Percentiles rank a stretch among this genome's conserved stretches.
Conservation (phyloP, 1,284 basidiomycete species). For the Volvariella volvacea region DNA sequence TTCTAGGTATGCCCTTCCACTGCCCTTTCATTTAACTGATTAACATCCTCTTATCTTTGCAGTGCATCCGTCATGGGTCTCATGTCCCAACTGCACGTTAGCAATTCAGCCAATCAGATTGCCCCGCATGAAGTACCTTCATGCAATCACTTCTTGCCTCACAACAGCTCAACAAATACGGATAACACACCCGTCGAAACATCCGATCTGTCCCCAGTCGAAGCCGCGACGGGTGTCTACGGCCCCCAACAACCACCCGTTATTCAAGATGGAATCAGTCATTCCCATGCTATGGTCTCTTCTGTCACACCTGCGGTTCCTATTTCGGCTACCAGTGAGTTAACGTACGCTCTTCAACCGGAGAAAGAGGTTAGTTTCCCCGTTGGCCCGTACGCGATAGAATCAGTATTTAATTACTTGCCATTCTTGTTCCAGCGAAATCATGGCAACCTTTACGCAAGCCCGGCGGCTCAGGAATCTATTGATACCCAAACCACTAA, state of each 20-base stretch:
- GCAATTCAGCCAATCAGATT: too few species aligned
- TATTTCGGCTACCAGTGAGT: conserved; percentile 37
- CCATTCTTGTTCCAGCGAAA: not conserved
- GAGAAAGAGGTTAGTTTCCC: conserved; percentile 25
- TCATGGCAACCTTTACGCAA: not conserved
- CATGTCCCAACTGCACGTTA: too few species aligned
- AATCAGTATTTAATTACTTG: not conserved
- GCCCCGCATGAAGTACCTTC: too few species aligned
- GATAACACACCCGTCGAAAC: too few species aligned
- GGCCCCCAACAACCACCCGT: not conserved
- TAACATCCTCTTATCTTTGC: conserved; percentile 5
- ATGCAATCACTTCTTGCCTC: too few species aligned
- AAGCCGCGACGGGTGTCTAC: not conserved
- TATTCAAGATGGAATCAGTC: not conserved
- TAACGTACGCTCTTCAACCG: conserved; percentile 36
- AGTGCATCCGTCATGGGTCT: not conserved
- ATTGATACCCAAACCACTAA: not conserved
- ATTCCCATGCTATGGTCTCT: conserved; percentile 8
- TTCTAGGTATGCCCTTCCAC: conserved; percentile 37
- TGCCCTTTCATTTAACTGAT: conserved; percentile 7
- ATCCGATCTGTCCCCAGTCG: not conserved
- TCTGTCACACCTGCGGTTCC: conserved; percentile 29
- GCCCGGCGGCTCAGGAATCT: conserved; percentile 1
- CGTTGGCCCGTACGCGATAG: not conserved
- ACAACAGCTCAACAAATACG: too few species aligned